phyloP scores from a whole-genome alignment of 2,329 filamentous ascomycete species.

The Fusarium xyrophilum region DNA sequence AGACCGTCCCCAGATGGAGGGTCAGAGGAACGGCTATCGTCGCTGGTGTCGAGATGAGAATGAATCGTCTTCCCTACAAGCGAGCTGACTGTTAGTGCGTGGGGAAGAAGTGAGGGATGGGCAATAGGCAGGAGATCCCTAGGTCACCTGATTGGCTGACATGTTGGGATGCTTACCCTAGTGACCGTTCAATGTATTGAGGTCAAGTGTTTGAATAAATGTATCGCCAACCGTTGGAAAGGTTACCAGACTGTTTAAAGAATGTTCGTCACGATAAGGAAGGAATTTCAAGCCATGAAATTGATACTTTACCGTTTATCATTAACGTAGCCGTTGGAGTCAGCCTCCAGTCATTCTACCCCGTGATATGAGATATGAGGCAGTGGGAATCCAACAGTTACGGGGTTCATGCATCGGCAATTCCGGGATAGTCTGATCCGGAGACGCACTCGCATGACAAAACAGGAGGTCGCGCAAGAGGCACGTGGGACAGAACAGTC shows the following conservation, averaged over 20 bases:
- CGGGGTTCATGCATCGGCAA: background rate
- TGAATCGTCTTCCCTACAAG: background rate
- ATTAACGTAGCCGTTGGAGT: background rate
- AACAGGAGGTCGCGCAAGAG: background rate
- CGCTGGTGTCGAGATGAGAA: conserved; percentile 21
- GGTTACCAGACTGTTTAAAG: too few species aligned
- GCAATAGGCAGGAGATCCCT: conserved; percentile 24
- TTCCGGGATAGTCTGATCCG: background rate
- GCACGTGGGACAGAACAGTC: background rate
- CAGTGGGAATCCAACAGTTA: background rate
- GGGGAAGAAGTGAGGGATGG: background rate
- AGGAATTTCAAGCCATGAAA: background rate
- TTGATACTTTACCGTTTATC: accelerated
- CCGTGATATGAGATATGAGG: background rate
- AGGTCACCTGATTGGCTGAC: background rate
- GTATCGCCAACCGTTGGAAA: background rate
- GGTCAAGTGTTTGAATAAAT: too few species aligned
- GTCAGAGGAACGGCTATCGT: conserved; percentile 10
- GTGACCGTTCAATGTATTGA: too few species aligned
- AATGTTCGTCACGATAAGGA: too few species aligned
- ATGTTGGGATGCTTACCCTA: background rate
- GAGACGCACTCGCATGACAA: background rate
- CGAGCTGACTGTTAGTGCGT: background rate
- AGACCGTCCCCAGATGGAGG: background rate
- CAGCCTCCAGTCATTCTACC: background rate